Base-by-base conservation (phyloP, 1,284 basidiomycete genomes). In the Sporisorium exsertum region DNA sequence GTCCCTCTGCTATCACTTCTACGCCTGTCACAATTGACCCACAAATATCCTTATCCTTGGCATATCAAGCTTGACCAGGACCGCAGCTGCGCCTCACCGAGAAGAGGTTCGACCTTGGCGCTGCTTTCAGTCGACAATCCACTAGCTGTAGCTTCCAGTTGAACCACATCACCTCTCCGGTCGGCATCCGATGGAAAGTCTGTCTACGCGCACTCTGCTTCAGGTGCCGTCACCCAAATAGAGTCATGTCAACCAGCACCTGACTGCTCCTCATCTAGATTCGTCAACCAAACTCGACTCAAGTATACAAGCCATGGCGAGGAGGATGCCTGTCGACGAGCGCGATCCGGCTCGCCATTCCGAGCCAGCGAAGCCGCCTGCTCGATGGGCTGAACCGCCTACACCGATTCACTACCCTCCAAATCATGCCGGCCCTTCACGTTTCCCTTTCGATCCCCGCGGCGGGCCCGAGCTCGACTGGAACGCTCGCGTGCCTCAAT, bases 371-470 rank as follows among this genome's bases (percentile, higher is more conserved):
- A 12, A 20, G 26, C 26, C 47, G 15, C 27, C 33, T 2, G 2
- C 24, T 24, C 58, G 43, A 51, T 63, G 55, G 59, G 46, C 35
- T 15, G 35, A 45, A 20, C 27, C 63, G 20, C 22, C 37, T 22
- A 46, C 59, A 20, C 57, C 63, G 6, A 54, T 42, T 2, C 37
- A 65, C 27, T 42, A 49, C 3, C 22, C 58, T 24, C 18, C 50
- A 20, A 47, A 35, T 12, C 56, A 59, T 24, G 59, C 69, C 15
- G 69, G 64, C 12, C 64, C 64, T 42, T 72, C 69, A 8, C 63
- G 57, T 12, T 54, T 66, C 12, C 51, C 69, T 18, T 53, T 40
- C 47, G 56, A 62, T 32, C 51, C 56, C 46, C 59, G 47, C 18
- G 35, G 58, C n/a, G 42, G 40, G 18, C 15, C 42, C 47, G 51